Evolutionary conservation across 2,329 filamentous ascomycete species (phyloP).

Genomic region (Hymenoscyphus scutula): DNA sequence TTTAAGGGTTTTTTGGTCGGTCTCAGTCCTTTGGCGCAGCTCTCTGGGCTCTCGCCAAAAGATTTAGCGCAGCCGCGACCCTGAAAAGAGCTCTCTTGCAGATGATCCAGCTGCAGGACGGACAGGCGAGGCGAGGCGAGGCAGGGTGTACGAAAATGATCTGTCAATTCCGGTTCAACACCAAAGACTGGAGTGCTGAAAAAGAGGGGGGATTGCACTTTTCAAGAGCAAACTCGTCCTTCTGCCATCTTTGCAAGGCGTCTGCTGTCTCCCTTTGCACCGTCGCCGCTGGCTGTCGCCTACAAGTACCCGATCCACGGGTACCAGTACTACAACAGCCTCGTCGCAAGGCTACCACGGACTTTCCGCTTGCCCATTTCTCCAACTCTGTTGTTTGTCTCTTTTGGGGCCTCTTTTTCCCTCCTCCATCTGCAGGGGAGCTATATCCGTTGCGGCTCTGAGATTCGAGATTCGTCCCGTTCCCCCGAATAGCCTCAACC

Average conservation of each 20-base stretch:
- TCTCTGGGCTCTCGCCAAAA: slow-evolving; percentile 8
- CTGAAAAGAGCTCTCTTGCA: slow-evolving; percentile 15
- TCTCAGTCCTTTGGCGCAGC: too few relatives aligned
- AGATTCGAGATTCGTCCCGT: not conserved
- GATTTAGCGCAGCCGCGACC: slow-evolving; percentile 10
- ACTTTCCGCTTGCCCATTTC: not conserved
- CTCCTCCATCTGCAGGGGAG: not conserved
- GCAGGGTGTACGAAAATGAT: slow-evolving; percentile 19
- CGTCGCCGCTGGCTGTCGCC: not conserved
- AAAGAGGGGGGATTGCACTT: slow-evolving; percentile 8
- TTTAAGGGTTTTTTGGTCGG: too few relatives aligned
- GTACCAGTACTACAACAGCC: slow-evolving; percentile 6
- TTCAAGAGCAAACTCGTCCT: slow-evolving; percentile 10
- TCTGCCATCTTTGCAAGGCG: slow-evolving; percentile 1
- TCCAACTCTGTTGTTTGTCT: not conserved
- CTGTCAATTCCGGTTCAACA: slow-evolving; percentile 20
- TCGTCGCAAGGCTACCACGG: slow-evolving; percentile 10
- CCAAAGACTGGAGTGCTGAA: slow-evolving; percentile 11
- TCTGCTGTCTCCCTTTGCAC: slow-evolving; percentile 2
- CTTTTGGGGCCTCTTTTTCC: not conserved
- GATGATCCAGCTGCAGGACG: slow-evolving; percentile 14
- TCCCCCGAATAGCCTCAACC: not conserved
- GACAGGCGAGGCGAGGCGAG: not conserved
- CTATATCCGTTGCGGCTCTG: not conserved
- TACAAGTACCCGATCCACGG: not conserved